Percentiles rank a stretch among this genome's conserved stretches.
Evolutionary conservation across 495 filamentous ascomycete species (phyloP).

Genomic region (Penicillium herquei): DNA sequence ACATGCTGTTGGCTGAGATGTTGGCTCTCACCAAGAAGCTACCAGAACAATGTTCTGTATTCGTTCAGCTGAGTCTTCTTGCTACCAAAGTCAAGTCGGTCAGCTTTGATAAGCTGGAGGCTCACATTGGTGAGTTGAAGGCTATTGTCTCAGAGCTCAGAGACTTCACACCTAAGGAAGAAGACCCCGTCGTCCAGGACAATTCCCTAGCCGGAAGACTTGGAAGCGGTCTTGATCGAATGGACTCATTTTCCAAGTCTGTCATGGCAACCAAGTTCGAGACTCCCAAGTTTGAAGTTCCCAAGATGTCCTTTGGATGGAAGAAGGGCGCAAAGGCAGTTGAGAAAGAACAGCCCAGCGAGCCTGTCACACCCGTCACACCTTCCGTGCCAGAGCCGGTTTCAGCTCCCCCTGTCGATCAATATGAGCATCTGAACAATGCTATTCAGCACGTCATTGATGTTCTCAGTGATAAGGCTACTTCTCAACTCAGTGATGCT

Average conservation of each 20-base stretch:
- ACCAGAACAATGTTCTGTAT: conserved; percentile 1
- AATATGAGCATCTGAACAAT: background rate
- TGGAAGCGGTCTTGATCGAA: background rate
- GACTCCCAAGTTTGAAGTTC: background rate
- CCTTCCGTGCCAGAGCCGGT: background rate
- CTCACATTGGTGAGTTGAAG: background rate
- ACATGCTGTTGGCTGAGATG: conserved; percentile 2
- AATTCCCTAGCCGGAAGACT: background rate
- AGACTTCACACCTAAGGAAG: background rate
- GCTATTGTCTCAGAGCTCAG: background rate
- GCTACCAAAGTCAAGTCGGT: background rate
- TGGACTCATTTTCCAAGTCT: conserved; percentile 1
- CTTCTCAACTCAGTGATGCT: background rate
- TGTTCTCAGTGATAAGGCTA: background rate
- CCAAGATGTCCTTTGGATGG: conserved; percentile 2
- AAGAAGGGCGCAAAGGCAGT: background rate
- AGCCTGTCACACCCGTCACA: background rate
- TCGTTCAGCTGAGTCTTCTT: background rate
- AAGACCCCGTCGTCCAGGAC: background rate
- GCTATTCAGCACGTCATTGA: background rate
- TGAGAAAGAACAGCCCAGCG: background rate
- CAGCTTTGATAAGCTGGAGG: background rate
- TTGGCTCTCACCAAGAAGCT: conserved; percentile 1
- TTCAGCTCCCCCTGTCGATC: background rate
- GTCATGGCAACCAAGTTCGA: background rate